Base-by-base conservation (phyloP, 2,329 filamentous ascomycete genomes). In the Pseudogymnoascus sp. region DNA sequence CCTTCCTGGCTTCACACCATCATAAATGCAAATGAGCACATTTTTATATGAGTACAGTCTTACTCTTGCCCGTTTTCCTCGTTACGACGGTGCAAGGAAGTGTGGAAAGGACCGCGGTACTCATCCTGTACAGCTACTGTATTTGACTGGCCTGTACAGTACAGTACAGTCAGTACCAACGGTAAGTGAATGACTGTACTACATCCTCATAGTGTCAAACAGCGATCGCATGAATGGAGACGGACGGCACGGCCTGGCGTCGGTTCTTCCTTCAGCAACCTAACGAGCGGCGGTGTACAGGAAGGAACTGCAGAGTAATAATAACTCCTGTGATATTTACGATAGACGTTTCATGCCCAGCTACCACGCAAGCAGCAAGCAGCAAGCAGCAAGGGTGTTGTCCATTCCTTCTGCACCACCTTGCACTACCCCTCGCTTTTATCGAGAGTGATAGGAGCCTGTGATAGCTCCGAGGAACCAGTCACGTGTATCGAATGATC, bases 211-310 rank as follows among this genome's bases (percentile, higher is more conserved):
- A 50, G 44, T 50, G 44, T 50, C 44, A 50, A 50, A 50, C 44
- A 31, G 26, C 44, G 26, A 50, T 50, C 44, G 44, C 44, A 50
- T 50, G 44, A 50, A 50, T 50, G 26, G 26, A 31, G 44, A 50
- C 13, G 44, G 44, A 50, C 44, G 44, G 44, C 24, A 50, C 44
- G 44, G 44, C 44, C 44, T 50, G 44, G 44, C 24, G 24, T 31
- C 44, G 44, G 44, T 50, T 50, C 44, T 50, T 50, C 44, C 44
- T 50, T 50, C 26, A 50, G 44, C 44, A 50, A 24, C 40, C 40
- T 50, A 50, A 26, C 26, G 44, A n/a, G 26, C 44, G n/a, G 44
- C 26, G 44, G 44, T 50, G 44, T 50, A 50, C 44, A 50, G 44
- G 26, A 31, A 31, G 26, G 44, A n/a, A 47, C 21, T 4, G 21